Evolutionary conservation across 192 early-diverging fungal genomes (phyloP).

Genomic region (Coemansia sp.): DNA sequence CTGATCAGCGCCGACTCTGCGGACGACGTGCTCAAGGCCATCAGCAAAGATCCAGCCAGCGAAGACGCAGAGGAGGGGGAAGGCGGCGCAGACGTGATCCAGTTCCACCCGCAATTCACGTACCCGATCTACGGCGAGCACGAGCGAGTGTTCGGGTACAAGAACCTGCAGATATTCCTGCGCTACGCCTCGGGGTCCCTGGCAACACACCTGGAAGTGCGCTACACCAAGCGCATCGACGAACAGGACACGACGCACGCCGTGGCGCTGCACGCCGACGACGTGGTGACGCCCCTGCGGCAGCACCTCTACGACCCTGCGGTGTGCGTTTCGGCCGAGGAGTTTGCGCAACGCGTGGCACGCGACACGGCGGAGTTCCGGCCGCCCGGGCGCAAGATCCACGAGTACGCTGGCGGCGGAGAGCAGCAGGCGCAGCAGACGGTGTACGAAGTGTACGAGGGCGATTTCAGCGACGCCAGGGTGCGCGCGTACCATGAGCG

Average conservation of each 20-base stretch:
- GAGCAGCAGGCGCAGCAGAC: constrained; percentile 44
- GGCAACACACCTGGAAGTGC: constrained; percentile 63
- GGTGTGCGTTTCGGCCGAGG: constrained; percentile 56
- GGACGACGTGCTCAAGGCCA: constrained; percentile 25
- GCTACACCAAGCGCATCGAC: constrained; percentile 63
- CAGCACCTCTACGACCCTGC: constrained; percentile 58
- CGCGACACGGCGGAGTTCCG: constrained; percentile 62
- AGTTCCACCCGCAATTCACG: constrained; percentile 81
- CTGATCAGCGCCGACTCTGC: constrained; percentile 39
- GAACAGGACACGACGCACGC: constrained; percentile 36
- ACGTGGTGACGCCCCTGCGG: constrained; percentile 59
- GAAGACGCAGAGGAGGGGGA: constrained; percentile 36
- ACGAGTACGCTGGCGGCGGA: constrained; percentile 58
- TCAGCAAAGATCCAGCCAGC: constrained; percentile 19
- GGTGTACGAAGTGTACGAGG: constrained; percentile 68
- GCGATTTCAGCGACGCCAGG: constrained; percentile 60
- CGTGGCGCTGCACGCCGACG: constrained; percentile 56
- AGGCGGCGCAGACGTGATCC: constrained; percentile 39
- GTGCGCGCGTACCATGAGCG: constrained; percentile 77
- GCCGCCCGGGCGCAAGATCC: constrained; percentile 76
- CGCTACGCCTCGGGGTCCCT: constrained; percentile 78
- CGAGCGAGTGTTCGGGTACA: constrained; percentile 88
- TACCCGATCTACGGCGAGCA: constrained; percentile 88
- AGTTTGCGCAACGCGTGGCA: constrained; percentile 63
- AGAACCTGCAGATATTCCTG: constrained; percentile 72